Evolutionary conservation across 2,329 filamentous ascomycete genomes (phyloP), one percentile per base, ranked within the genome.

Genomic region (Ascochyta lentis): DNA sequence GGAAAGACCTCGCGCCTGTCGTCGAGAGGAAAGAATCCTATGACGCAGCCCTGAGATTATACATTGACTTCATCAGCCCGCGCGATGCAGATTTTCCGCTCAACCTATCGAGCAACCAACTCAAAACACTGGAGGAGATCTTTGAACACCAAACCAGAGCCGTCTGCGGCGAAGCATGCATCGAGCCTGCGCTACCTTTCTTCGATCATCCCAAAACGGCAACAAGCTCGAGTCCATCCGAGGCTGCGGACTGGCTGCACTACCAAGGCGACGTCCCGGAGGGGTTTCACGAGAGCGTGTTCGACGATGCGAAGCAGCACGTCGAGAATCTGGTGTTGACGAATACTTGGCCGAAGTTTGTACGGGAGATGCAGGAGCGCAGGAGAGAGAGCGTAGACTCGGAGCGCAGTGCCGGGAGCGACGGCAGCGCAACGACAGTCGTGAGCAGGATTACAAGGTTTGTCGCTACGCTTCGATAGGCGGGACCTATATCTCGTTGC

Each of bases 311-410:
- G 8, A 26, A 51, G 41, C n/a, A 23, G 5, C 57, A 62, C 40
- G 26, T 62, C 4, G 56, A 60, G 49, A 27, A 39, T 19, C 42
- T 64, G 4, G 57, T 64, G 23, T 23, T 64, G 49, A 54, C 41
- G 4, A 64, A 64, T 15, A 62, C 59, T 37, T 64, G 59, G 61
- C 61, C 61, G 4, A 62, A 60, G 52, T 64, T 64, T 38, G 61
- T 64, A 15, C 22, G 37, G 6, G 49, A 55, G 48, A 58, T 60
- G 48, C 48, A 46, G 35, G 35, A 37, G 39, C 27, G 31, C 19
- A 50, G 44, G 31, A 7, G 46, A 19, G 24, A 26, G 23, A 58
- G 53, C 44, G 19, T 56, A 6, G 54, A 53, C n/a, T 53, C 49
- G 13, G 49, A 49, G 22, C 43, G 54, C n/a, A 57, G 54, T 31